phyloP scores from a whole-genome alignment of 2,329 filamentous ascomycete genomes.

The Fusarium buharicum region DNA sequence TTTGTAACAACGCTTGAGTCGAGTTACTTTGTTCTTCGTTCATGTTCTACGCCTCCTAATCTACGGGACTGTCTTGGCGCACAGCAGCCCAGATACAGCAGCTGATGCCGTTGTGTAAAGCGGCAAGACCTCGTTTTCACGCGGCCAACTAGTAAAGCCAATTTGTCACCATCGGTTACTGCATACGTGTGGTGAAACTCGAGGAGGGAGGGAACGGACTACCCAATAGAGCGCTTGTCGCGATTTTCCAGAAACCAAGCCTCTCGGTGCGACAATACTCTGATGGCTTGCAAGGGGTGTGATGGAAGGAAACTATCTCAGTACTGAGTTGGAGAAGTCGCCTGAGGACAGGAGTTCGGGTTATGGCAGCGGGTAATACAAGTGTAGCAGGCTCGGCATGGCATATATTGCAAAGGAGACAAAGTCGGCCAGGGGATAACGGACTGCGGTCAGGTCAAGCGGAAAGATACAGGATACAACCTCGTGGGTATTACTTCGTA shows the following conservation, averaged over 20 bases:
- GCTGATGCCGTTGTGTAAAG: constrained; percentile 36
- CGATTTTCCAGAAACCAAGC: constrained; percentile 38
- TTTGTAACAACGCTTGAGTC: background rate
- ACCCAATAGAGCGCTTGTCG: constrained; percentile 40
- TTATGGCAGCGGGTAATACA: constrained; percentile 29
- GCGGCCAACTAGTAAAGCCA: constrained; percentile 26
- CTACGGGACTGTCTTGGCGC: constrained; percentile 6
- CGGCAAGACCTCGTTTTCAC: constrained; percentile 41
- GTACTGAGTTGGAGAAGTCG: background rate
- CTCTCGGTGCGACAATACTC: constrained; percentile 27
- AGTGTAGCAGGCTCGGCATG: constrained; percentile 17
- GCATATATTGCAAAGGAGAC: constrained; percentile 8
- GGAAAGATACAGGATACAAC: constrained; percentile 18
- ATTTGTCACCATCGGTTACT: constrained; percentile 18
- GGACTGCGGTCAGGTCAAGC: constrained; percentile 19
- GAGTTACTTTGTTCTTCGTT: background rate
- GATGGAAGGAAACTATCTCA: constrained; percentile 8
- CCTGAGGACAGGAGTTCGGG: constrained; percentile 7
- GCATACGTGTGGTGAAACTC: constrained; percentile 23
- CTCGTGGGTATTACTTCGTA: constrained; percentile 3
- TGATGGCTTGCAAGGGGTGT: constrained; percentile 21
- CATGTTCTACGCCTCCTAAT: constrained; percentile 11
- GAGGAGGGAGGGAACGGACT: constrained; percentile 26
- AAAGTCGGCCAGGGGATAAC: constrained; percentile 8
- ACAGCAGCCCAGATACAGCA: constrained; percentile 42